Conservation (phyloP, 441 rosid species). For the Pelargonium myrrhifolium region DNA sequence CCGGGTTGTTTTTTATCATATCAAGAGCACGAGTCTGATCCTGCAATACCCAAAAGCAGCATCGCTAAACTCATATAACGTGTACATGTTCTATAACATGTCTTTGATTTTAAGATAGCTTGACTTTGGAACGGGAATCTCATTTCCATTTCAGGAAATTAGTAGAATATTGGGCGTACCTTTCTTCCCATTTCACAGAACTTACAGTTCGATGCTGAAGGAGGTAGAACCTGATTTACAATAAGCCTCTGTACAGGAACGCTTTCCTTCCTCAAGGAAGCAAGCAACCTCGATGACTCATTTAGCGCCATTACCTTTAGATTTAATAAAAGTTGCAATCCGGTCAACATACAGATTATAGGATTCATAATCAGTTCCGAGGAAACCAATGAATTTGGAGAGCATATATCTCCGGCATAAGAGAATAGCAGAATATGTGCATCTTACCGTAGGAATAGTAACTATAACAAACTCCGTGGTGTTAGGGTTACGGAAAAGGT, state of each 20-base stretch:
- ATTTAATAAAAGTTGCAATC: conserved; percentile 9
- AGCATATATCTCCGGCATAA: not conserved
- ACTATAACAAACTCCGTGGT: conserved; percentile 69
- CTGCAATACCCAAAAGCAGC: conserved; percentile 28
- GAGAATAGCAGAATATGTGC: not conserved
- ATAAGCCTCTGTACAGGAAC: conserved; percentile 60
- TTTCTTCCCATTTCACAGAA: conserved; percentile 55
- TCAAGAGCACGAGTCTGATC: conserved; percentile 63
- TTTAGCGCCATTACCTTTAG: conserved; percentile 60
- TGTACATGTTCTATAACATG: not conserved
- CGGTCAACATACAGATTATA: conserved; percentile 8
- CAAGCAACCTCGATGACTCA: conserved; percentile 65
- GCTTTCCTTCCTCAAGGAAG: conserved; percentile 55
- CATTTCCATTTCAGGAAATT: too few relatives aligned
- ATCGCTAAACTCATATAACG: not conserved
- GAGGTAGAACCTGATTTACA: conserved; percentile 62
- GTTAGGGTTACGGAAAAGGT: conserved; percentile 49
- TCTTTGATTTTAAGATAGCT: not conserved
- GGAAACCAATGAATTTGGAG: not conserved
- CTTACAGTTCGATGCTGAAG: conserved; percentile 53
- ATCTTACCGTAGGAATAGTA: conserved; percentile 66
- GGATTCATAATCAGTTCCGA: not conserved
- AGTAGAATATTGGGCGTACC: conserved; percentile 27
- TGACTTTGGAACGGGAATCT: too few relatives aligned
- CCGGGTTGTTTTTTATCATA: conserved; percentile 46